Conservation (phyloP, 257 asterid genomes). For the Gynochthodes officinalis region DNA sequence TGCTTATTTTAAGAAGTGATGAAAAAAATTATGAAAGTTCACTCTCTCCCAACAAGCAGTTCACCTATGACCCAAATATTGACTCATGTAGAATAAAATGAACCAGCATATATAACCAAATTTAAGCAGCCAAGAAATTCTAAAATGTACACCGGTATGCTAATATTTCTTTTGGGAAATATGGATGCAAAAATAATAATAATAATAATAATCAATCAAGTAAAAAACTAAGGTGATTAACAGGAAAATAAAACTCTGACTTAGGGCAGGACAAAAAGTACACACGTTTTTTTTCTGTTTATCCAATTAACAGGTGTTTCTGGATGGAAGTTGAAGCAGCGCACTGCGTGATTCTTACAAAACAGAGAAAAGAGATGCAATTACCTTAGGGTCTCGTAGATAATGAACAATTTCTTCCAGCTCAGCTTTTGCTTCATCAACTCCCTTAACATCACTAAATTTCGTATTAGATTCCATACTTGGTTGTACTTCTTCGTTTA, state of each 20-base stretch:
- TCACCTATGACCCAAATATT: neutral
- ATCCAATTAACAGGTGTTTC: neutral
- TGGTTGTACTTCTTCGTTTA: constrained; percentile 88
- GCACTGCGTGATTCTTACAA: neutral
- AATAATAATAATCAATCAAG: neutral
- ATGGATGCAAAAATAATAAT: neutral
- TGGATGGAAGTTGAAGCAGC: neutral
- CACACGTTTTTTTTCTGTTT: neutral
- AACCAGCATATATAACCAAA: neutral
- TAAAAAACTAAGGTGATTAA: neutral
- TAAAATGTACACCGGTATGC: neutral
- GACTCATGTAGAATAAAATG: neutral
- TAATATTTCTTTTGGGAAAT: neutral
- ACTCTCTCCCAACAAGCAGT: neutral
- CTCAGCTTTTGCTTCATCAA: constrained; percentile 93
- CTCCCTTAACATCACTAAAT: constrained; percentile 92
- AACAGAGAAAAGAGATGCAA: constrained; percentile 7
- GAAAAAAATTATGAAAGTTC: neutral
- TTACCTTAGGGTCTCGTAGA: constrained; percentile 97
- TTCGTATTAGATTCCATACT: constrained; percentile 77
- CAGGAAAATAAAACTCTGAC: neutral
- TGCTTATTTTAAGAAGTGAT: neutral
- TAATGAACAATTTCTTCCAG: constrained; percentile 96
- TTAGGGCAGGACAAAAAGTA: neutral
- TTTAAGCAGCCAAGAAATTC: neutral